Conservation (phyloP, 257 asterid genomes). For the Solanum phureja region DNA sequence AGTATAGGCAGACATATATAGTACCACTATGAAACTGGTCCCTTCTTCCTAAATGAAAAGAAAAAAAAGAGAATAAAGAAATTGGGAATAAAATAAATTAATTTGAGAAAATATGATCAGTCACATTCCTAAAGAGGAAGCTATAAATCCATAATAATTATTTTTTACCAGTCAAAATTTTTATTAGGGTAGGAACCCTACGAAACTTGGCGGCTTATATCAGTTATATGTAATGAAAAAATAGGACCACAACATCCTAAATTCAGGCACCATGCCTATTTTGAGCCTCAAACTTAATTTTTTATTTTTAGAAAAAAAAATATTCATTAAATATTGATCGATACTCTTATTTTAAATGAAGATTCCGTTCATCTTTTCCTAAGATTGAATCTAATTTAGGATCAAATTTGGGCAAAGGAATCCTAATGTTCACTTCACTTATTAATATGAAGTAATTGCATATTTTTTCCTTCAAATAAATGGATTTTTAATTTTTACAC, state of each 20-base stretch:
- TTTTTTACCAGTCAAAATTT: conserved; percentile 18
- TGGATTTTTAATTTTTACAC: not conserved
- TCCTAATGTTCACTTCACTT: not conserved
- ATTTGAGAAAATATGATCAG: not conserved
- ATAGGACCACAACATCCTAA: conserved; percentile 49
- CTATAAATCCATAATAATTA: not conserved
- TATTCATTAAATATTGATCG: not conserved
- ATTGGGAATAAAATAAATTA: no score
- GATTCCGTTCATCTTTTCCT: not conserved
- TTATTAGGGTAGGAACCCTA: conserved; percentile 13
- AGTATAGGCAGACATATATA: not conserved
- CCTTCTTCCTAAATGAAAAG: not conserved
- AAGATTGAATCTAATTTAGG: not conserved
- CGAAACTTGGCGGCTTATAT: conserved; percentile 16
- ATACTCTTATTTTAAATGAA: not conserved
- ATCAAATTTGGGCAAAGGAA: not conserved
- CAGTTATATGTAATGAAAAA: not conserved
- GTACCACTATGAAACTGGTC: not conserved
- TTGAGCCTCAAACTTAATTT: not conserved
- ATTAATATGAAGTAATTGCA: not conserved
- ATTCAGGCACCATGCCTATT: conserved; percentile 30
- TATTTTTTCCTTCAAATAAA: not conserved
- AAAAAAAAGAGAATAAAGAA: not conserved
- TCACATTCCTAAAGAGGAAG: not conserved
- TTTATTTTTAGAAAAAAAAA: not conserved